Percentiles rank a stretch among this genome's conserved stretches.
These are phyloP conservation scores for Gossypium armourianum DNA, from an alignment of 441 rosid species.

Conservation along the genomic window DNA sequence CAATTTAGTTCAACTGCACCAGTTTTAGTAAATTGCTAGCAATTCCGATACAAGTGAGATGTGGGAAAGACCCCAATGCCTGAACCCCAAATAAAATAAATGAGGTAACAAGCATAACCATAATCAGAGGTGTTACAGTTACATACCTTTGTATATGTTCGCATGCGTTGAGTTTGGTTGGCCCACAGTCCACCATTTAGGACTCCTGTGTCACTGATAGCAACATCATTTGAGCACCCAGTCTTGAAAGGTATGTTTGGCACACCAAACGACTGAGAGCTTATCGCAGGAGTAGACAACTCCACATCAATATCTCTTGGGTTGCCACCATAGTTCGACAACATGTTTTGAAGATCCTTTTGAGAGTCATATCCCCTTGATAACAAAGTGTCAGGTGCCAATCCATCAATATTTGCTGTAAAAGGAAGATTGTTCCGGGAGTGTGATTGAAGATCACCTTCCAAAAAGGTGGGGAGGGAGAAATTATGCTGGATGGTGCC, in stretches of 20 bases:
- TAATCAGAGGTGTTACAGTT: background rate
- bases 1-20: background rate
- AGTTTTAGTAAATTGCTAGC: background rate
- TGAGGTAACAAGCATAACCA: background rate
- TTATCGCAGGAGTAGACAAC: constrained; percentile 73
- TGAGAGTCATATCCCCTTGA: constrained; percentile 78
- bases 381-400: constrained; percentile 66
- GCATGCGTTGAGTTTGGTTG: constrained; percentile 75
- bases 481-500: constrained; percentile 59
- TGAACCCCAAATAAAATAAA: background rate
- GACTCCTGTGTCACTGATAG: constrained; percentile 63
- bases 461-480: constrained; percentile 58
- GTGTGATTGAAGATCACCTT: constrained; percentile 65
- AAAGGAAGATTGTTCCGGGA: constrained; percentile 55
- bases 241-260: constrained; percentile 64
- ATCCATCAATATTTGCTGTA: constrained; percentile 46
- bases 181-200: constrained; percentile 72
- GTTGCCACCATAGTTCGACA: constrained; percentile 61
- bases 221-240: constrained; percentile 59
- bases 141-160: constrained; percentile 84
- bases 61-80: background rate
- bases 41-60: background rate
- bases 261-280: constrained; percentile 87
- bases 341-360: constrained; percentile 86
- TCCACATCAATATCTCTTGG: constrained; percentile 82